Evolutionary conservation across 2,329 filamentous ascomycete species (phyloP), one percentile per base, ranked within the genome.

Genomic region (Aureobasidium zeae): DNA sequence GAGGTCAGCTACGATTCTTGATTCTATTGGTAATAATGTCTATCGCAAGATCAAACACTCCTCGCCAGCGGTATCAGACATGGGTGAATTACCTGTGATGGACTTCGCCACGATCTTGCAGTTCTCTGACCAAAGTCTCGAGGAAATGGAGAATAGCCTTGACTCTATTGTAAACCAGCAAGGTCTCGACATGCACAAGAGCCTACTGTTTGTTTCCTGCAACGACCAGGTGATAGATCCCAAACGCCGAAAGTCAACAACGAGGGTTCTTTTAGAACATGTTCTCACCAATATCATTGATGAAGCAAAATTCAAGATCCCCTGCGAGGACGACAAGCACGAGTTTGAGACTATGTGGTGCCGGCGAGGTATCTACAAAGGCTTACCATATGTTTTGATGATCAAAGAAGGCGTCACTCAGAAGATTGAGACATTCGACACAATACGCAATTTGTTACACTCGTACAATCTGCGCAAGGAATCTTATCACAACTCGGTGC

Each of bases 351-450:
- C 15, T 5, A 21, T 45, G 11, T 64, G 63, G 44, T 59, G 67
- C 4, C 62, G 66, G 16, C 64, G 58, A 0, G 70, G 70, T 0
- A 58, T 53, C 24, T 72, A 70, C 55, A 66, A 64, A 49, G 68
- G 64, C 1, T 49, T 70, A 0, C 68, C 69, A 0, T 72, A 67
- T 45, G 56, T 70, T 21, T 66, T 69, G 45, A 65, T 72, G 26
- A 65, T 69, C 34, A 72, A 72, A 52, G 58, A 64, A 11, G 64
- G 69, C 52, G 72, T 71, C 52, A 67, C 70, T 49, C 69, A 68
- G 25, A 73, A 72, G 53, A 61, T 68, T 2, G 70, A 73, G 51
- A 68, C 68, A 35, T 53, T 72, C 30, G 71, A 69, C 49, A 63
- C 71, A n/a, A 65, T 63, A 2, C 66, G 69, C 0, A 72, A 69